Base-by-base conservation (phyloP, 352 stramenopile species). In the Pythium apleroticum region DNA sequence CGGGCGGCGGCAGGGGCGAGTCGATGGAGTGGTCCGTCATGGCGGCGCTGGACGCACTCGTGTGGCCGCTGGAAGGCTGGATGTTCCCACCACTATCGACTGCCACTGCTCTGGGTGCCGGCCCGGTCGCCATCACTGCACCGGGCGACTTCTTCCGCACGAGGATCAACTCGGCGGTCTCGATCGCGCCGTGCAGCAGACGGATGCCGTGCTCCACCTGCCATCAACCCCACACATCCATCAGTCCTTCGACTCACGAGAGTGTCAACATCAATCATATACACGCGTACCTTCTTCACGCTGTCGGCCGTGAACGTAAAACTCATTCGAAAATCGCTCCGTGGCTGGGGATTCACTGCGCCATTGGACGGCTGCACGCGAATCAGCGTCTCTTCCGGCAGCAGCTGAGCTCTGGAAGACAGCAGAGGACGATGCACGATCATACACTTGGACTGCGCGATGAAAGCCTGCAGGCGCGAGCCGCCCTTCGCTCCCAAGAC, bases 301-400 rank as follows among this genome's bases (percentile, higher is more conserved):
- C 76, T 86, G 4, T 85, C 78, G 7, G 69, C 81, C 6, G 80
- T 82, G 19, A 91, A 68, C 46, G 76, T 73, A 50, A 91, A 90
- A 22, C 60, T 72, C 68, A 91, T 77, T 8, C 54, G 63, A 54
- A 73, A 84, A 8, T 60, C 57, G 8, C 19, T 33, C 14, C 24
- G 37, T 35, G 39, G 24, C 35, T 24, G 10, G 20, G 12, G 19
- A 52, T 24, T n/a, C 24, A 39, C n/a, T 4, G 20, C 45, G 55
- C 43, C 43, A n/a, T 50, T 50, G 6, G 43, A 50, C 28, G 31
- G 30, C 46, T 49, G 48, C 3, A 64, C 25, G n/a, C n/a, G 35
- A 33, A 69, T 54, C 20, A 63, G 12, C 46, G 50, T 10, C 24
- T 63, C 56, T 28, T 43, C 43, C 0, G 50, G 8, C 6, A 24